Conservation (phyloP, 306 rosid species). For the Lathyrus oleraceus region DNA sequence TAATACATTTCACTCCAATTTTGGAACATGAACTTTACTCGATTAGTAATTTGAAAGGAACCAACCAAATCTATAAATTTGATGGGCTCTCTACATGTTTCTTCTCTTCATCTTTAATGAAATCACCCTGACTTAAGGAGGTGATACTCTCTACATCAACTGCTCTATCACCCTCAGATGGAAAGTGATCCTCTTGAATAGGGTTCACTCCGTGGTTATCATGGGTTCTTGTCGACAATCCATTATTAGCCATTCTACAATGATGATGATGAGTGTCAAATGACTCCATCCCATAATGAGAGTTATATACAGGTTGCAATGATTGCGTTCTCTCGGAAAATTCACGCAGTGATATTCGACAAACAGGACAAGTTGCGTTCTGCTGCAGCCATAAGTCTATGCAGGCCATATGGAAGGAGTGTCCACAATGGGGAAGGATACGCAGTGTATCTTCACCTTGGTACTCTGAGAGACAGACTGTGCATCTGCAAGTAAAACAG, state of each 20-base stretch:
- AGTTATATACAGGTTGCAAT: slow-evolving; percentile 74
- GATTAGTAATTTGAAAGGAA: slow-evolving; percentile 30
- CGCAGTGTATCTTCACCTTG: slow-evolving; percentile 70
- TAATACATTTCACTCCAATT: slow-evolving; percentile 29
- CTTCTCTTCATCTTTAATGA: slow-evolving; percentile 54
- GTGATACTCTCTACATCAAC: slow-evolving; percentile 48
- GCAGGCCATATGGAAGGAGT: slow-evolving; percentile 85
- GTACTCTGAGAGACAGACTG: slow-evolving; percentile 85
- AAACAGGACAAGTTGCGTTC: slow-evolving; percentile 87
- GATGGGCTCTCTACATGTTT: slow-evolving; percentile 86
- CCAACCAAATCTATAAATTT: slow-evolving; percentile 45
- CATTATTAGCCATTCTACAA: slow-evolving; percentile 42
- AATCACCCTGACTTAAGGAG: slow-evolving; percentile 43
- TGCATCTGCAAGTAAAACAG: slow-evolving; percentile 57
- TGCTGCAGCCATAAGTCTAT: slow-evolving; percentile 95
- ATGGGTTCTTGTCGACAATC: slow-evolving; percentile 41
- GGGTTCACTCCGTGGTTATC: slow-evolving; percentile 50
- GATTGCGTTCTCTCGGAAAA: slow-evolving; percentile 52
- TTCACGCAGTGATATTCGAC: slow-evolving; percentile 74
- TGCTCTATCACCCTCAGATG: slow-evolving; percentile 50
- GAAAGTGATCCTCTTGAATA: slow-evolving; percentile 44
- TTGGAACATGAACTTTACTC: slow-evolving; percentile 27
- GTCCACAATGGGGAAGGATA: slow-evolving; percentile 86
- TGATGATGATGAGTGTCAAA: slow-evolving; percentile 46
- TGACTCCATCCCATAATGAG: slow-evolving; percentile 50